A percentile compares a stretch with the other conserved stretches of the same genome.
phyloP scores from a whole-genome alignment of 345 rosid species.

The Euphorbia tirucalli region DNA sequence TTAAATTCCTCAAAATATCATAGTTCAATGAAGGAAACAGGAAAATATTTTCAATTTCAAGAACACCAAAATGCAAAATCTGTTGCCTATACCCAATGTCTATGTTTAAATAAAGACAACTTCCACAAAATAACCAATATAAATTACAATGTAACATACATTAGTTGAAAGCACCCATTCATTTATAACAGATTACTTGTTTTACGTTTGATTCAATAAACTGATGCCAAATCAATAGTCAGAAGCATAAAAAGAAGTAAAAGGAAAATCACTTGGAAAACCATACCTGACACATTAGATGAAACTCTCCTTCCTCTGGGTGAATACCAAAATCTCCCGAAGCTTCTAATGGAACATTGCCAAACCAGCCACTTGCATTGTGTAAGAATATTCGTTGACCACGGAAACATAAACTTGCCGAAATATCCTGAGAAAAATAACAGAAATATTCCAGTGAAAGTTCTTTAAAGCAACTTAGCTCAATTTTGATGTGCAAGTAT shows the following conservation, averaged over 20 bases:
- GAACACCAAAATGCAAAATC: too few species aligned
- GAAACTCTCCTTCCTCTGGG: constrained; percentile 98
- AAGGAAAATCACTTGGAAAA: constrained; percentile 1
- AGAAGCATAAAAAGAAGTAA: neutral
- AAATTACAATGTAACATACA: neutral
- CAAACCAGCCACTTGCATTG: constrained; percentile 92
- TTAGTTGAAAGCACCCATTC: neutral
- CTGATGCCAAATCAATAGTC: constrained; percentile 1
- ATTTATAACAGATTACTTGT: neutral
- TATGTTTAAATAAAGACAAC: too few species aligned
- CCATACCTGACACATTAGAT: constrained; percentile 92
- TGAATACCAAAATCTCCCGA: constrained; percentile 98
- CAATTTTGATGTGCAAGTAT: neutral
- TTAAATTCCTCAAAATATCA: too few species aligned
- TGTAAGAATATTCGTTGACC: constrained; percentile 92
- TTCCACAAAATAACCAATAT: neutral
- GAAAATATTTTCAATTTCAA: too few species aligned
- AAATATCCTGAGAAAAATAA: constrained; percentile 57
- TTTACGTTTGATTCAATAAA: constrained; percentile 13
- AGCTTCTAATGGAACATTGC: constrained; percentile 91
- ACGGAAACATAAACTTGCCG: constrained; percentile 83
- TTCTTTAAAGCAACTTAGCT: constrained; percentile 5
- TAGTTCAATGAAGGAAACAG: too few species aligned
- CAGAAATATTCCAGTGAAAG: neutral
- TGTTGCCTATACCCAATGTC: too few species aligned